phyloP scores from a whole-genome alignment of 1,139 yeast species.

The Candida mesenterica region DNA sequence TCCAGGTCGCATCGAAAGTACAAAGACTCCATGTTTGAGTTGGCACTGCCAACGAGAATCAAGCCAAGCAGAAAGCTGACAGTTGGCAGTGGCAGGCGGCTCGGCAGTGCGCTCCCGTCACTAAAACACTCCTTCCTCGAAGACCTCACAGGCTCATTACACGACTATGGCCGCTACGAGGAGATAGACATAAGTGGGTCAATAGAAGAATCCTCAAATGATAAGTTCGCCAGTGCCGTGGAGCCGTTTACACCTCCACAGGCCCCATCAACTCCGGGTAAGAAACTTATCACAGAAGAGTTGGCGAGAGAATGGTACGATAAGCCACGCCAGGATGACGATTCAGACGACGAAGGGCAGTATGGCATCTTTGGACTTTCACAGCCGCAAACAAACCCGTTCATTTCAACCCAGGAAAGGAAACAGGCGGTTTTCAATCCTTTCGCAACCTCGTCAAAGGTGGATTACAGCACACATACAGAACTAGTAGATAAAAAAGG shows the following conservation, averaged over 20 bases:
- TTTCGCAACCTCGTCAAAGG: constrained; percentile 6
- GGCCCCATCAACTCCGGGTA: constrained; percentile 11
- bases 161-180: constrained; percentile 5
- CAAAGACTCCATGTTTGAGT: constrained; percentile 9
- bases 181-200: constrained; percentile 9
- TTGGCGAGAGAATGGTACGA: constrained; percentile 12
- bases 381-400: neutral
- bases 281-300: constrained; percentile 10
- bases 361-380: neutral
- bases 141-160: constrained; percentile 2
- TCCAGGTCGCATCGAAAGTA: constrained; percentile 5
- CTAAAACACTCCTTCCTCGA: constrained; percentile 9
- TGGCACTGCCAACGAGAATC: constrained; percentile 9
- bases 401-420: constrained; percentile 2
- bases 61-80: constrained; percentile 11
- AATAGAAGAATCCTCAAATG: neutral
- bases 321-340: constrained; percentile 7
- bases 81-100: constrained; percentile 11
- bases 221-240: neutral
- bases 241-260: neutral
- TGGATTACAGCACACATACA: constrained; percentile 26
- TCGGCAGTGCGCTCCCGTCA: constrained; percentile 9
- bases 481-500: constrained; percentile 32
- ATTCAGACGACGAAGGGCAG: constrained; percentile 13
- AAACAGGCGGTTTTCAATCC: constrained; percentile 2